Evolutionary conservation across 306 rosid species (phyloP).

Genomic region (Styphnolobium japonicum): DNA sequence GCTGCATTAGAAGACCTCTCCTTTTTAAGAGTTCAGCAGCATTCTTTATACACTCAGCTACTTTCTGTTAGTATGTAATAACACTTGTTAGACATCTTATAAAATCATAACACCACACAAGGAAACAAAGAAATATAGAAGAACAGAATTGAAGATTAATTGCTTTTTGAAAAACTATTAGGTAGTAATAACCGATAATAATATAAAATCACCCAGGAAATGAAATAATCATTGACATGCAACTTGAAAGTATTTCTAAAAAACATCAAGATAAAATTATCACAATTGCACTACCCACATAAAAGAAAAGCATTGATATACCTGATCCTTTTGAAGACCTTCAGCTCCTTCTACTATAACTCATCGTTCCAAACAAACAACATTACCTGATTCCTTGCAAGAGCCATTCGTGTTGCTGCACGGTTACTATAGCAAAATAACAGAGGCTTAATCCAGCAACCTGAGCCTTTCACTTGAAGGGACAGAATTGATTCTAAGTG

Average conservation of each 20-base stretch:
- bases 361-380: too few species aligned
- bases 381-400: too few species aligned
- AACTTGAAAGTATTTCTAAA: neutral
- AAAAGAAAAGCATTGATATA: conserved; percentile 28
- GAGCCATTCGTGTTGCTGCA: too few species aligned
- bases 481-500: conserved; percentile 50
- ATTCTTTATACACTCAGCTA: too few species aligned
- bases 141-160: neutral
- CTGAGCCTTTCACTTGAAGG: conserved; percentile 51
- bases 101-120: neutral
- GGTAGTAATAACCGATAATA: neutral
- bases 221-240: neutral
- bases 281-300: too few species aligned
- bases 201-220: neutral
- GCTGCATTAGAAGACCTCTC: too few species aligned
- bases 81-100: too few species aligned
- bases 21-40: too few species aligned
- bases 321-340: conserved; percentile 64
- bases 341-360: conserved; percentile 57
- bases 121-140: neutral
- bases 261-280: too few species aligned
- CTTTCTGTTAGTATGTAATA: too few species aligned
- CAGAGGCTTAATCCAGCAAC: conserved; percentile 48
- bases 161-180: too few species aligned
- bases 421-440: conserved; percentile 60